Conservation (phyloP, 2,329 filamentous ascomycete genomes). For the Calonectria leucothoes region DNA sequence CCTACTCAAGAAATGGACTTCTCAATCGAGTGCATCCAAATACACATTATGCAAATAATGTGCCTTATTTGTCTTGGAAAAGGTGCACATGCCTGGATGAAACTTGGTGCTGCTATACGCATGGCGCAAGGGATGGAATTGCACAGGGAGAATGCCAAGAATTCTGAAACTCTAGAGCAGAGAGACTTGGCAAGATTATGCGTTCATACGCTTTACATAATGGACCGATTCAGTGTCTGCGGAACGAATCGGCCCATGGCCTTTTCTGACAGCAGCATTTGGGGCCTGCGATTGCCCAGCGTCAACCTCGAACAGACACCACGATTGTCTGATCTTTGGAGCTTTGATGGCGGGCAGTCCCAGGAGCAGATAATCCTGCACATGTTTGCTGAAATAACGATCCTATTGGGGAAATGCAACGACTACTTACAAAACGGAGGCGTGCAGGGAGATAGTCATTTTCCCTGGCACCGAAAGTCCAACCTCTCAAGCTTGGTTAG, state of each 20-base stretch:
- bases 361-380: slow-evolving; percentile 1
- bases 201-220: slow-evolving; percentile 14
- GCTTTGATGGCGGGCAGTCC: not conserved
- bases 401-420: slow-evolving; percentile 22
- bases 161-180: not conserved
- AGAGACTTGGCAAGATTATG: not conserved
- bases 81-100: slow-evolving; percentile 25
- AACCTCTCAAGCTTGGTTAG: slow-evolving; percentile 16
- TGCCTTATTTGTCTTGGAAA: slow-evolving; percentile 12
- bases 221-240: slow-evolving; percentile 29
- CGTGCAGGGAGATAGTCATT: slow-evolving; percentile 29
- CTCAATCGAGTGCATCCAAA: slow-evolving; percentile 14
- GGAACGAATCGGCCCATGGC: slow-evolving; percentile 24
- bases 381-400: slow-evolving; percentile 8
- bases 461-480: slow-evolving; percentile 27
- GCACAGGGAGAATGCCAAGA: slow-evolving; percentile 4
- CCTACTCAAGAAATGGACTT: not conserved
- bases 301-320: not conserved
- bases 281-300: not conserved
- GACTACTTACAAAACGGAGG: slow-evolving; percentile 24
- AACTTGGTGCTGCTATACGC: slow-evolving; percentile 23
- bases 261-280: slow-evolving; percentile 15
- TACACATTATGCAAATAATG: slow-evolving; percentile 17
- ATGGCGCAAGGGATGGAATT: slow-evolving; percentile 25
- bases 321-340: not conserved